Base-by-base conservation (phyloP, 768 basidiomycete genomes). In the Lactifluus echinatus region DNA sequence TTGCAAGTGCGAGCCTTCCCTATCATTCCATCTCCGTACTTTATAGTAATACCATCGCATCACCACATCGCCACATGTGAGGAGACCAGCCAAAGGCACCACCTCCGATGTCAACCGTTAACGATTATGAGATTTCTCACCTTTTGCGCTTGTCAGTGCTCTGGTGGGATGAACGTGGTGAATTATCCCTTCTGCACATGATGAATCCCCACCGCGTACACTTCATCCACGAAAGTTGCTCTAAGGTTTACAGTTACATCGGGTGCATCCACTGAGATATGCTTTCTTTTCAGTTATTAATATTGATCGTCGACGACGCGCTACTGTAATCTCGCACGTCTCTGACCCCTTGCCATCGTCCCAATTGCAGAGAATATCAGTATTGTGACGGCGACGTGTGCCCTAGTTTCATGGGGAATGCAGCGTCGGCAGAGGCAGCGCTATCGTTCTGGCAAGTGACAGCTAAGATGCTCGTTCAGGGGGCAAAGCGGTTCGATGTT, bases 81-180 rank as follows among this genome's bases (percentile, higher is more conserved):
- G n/a, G n/a, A n/a, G n/a, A n/a, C n/a, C n/a, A n/a, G n/a, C n/a
- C 23, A 34, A 34, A 34, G 2, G 11, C 7, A 7, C 33, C 33
- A 34, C 3, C n/a, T n/a, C n/a, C 12, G 10, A n/a, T 36, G 2
- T 77, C 76, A 26, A 77, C 84, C 2, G 78, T 93, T 64, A 93
- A 95, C 67, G 68, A 76, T 0, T 77, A 76, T 50, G 94, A 97
- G 71, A 87, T 96, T 36, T 83, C 87, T 0, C 89, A 91, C 69
- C 96, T 96, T 70, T 91, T 93, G 2, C 76, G 79, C 24, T 82
- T 96, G 4, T 90, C 93, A 2, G 83, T 87, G n/a, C 76, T 84
- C 66, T 97, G 94, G 94, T 97, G 94, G 93, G 84, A 94, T 70
- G 91, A 95, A 67, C 80, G 76, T 19, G 94, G 95, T 63, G 94